phyloP scores from a whole-genome alignment of 768 basidiomycete species.

The Psilocybe sp. region DNA sequence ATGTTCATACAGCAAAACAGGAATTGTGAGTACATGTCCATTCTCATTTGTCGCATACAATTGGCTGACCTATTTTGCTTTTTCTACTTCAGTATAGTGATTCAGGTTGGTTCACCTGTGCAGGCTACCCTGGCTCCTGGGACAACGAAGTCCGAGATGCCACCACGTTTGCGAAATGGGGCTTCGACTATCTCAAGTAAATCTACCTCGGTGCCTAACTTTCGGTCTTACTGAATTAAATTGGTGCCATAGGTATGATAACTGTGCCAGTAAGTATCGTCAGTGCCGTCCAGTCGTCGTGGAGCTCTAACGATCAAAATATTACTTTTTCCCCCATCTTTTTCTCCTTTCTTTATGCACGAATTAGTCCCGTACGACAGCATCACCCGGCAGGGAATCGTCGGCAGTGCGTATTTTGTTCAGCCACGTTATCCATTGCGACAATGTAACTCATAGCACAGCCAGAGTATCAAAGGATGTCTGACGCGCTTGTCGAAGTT shows the following conservation, averaged over 20 bases:
- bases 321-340: not conserved
- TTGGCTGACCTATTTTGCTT: not conserved
- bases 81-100: conserved; percentile 45
- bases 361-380: conserved; percentile 53
- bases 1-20: conserved; percentile 30
- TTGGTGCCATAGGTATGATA: conserved; percentile 11
- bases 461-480: conserved; percentile 59
- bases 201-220: conserved; percentile 7
- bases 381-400: conserved; percentile 52
- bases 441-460: not conserved
- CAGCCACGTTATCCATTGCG: not conserved
- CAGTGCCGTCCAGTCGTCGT: not conserved
- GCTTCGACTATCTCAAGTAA: conserved; percentile 66
- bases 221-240: not conserved
- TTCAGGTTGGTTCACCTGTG: conserved; percentile 69
- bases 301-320: not conserved
- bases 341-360: not conserved
- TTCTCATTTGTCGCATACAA: not conserved
- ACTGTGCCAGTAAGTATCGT: conserved; percentile 12
- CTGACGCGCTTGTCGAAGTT: conserved; percentile 52
- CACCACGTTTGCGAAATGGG: conserved; percentile 59
- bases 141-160: conserved; percentile 57
- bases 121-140: conserved; percentile 62
- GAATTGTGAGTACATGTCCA: conserved; percentile 30
- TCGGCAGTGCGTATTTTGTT: conserved; percentile 41